Base-by-base conservation (phyloP, 805 yeast species). In the Wickerhamiella slavikovae region DNA sequence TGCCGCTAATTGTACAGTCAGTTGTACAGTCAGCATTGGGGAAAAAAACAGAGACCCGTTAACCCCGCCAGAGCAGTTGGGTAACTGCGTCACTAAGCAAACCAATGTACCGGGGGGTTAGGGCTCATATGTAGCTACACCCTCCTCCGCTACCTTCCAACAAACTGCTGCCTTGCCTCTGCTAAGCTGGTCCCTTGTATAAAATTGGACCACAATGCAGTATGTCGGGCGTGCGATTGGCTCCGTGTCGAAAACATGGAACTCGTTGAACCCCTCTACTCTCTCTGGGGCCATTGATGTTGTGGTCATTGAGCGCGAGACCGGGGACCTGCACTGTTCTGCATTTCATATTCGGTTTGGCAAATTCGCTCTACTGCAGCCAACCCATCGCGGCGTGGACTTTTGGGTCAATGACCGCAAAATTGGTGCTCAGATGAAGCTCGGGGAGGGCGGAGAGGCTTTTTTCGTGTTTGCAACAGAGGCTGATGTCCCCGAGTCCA, bases 311-410 rank as follows among this genome's bases (percentile, higher is more conserved):
- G 93, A 85, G 52, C 91, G 79, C 46, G 76, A 77, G 9, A 71
- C 74, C 47, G 85, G 74, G 1, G 64, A 74, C 17, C 53, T 76
- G 22, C 74, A 77, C 30, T 83, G 96, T 44, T 79, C 94, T 5
- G 98, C 98, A 4, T 89, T 91, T 62, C 98, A 89, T 52, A 80
- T 89, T 22, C 60, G 98, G 32, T 89, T 89, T 54, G 98, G 98
- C 15, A 83, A 80, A 55, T 78, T 89, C 52, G 91, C 83, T 42
- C 62, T 89, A 38, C 58, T 89, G 35, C 69, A 92, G 45, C 98
- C 98, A 10, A 77, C 92, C 13, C 94, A 89, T 51, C 89, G 85
- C 58, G 83, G 79, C 36, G 92, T 85, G 31, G 91, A 76, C 33
- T 72, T 89, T 38, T 64, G 68, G 24, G 91, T 89, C 23, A 89